Conservation (phyloP, 108 stramenopile genomes). For the Skeletonema grethae region DNA sequence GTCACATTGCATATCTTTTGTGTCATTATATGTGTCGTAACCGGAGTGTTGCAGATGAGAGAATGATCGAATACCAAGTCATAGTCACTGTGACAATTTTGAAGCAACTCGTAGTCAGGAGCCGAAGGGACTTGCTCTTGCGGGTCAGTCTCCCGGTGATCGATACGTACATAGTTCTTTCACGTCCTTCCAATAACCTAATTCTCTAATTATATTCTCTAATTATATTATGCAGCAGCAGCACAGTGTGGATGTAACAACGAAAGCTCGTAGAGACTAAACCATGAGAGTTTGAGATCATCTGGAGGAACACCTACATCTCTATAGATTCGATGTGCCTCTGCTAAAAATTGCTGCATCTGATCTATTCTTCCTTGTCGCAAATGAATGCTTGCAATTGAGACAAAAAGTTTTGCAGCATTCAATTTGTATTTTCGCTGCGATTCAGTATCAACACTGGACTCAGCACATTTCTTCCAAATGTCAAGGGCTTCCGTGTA, state of each 20-base stretch:
- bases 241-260: conserved; percentile 50
- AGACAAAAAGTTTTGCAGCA: conserved; percentile 1
- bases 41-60: no score
- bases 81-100: no score
- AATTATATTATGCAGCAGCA: conserved; percentile 41
- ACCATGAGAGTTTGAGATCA: conserved; percentile 42
- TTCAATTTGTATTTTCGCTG: not conserved
- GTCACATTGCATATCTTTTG: no score
- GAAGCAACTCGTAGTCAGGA: no score
- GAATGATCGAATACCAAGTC: no score
- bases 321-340: conserved; percentile 45
- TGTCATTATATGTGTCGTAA: no score
- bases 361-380: conserved; percentile 37
- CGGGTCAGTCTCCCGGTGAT: no score
- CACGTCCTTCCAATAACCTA: no score
- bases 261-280: conserved; percentile 54
- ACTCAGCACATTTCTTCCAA: conserved; percentile 30
- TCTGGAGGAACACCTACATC: conserved; percentile 32
- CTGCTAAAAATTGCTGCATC: conserved; percentile 19
- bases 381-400: conserved; percentile 56
- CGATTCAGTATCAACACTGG: not conserved
- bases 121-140: no score
- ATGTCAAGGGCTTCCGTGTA: conserved; percentile 53
- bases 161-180: no score
- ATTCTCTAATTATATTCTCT: not conserved